phyloP scores from a whole-genome alignment of 345 rosid genomes.

The Moringa oleifera region DNA sequence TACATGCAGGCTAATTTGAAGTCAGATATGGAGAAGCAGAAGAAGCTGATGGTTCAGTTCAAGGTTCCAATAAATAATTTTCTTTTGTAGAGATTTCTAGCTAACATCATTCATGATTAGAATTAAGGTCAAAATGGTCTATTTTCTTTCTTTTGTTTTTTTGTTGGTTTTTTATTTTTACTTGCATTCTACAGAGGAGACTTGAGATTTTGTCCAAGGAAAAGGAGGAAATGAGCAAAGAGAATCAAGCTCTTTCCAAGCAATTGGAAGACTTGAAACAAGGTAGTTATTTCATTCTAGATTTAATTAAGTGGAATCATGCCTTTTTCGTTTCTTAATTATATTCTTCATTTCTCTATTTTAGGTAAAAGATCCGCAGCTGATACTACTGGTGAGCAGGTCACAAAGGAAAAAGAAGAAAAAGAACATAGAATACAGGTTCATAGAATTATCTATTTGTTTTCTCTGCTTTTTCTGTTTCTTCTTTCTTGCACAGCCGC shows the following conservation, averaged over 20 bases:
- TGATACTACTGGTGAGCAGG: conserved; percentile 58
- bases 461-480: conserved; percentile 5
- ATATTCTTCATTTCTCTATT: conserved; percentile 13
- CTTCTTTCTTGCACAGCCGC: conserved; percentile 4
- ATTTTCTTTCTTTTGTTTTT: neutral
- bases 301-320: neutral
- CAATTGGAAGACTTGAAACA: conserved; percentile 87
- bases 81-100: neutral
- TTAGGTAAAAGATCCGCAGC: conserved; percentile 49
- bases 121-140: too few relatives aligned
- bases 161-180: neutral
- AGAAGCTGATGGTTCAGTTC: conserved; percentile 29
- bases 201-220: conserved; percentile 48
- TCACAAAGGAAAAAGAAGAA: conserved; percentile 86
- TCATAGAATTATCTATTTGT: conserved; percentile 2
- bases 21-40: conserved; percentile 55
- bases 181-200: conserved; percentile 35
- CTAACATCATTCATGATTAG: too few relatives aligned
- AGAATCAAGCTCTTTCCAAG: conserved; percentile 63
- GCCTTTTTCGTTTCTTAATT: conserved; percentile 17
- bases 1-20: conserved; percentile 40
- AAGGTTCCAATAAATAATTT: conserved; percentile 37
- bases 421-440: conserved; percentile 90
- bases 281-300: conserved; percentile 34
- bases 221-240: conserved; percentile 66